Conservation (phyloP, 768 basidiomycete species). For the Phlebiopsis gigantea region DNA sequence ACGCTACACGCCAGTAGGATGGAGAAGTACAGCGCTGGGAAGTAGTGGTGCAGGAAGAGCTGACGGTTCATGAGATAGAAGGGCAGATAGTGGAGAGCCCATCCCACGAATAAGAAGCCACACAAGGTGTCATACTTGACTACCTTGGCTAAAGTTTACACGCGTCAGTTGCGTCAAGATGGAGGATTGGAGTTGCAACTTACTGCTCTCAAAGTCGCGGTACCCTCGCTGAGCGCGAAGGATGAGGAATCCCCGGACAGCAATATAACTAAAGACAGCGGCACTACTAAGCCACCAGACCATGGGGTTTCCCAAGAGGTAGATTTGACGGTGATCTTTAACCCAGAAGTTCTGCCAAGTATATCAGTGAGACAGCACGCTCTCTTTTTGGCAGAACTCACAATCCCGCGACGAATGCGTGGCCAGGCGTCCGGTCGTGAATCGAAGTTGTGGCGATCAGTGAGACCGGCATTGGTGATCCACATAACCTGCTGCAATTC, state of each 20-base stretch:
- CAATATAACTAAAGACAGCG: constrained; percentile 61
- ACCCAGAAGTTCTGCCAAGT: constrained; percentile 90
- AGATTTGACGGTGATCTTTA: constrained; percentile 92
- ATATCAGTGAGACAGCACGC: not conserved
- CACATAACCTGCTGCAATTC: constrained; percentile 96
- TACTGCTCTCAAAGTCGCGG: constrained; percentile 89
- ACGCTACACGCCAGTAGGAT: constrained; percentile 69
- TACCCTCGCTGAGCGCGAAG: constrained; percentile 88
- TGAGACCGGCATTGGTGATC: constrained; percentile 93
- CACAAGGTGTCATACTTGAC: constrained; percentile 90
- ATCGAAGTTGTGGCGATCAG: constrained; percentile 92
- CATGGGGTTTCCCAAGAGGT: constrained; percentile 90
- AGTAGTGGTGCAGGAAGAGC: constrained; percentile 96
- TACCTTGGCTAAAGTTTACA: constrained; percentile 56
- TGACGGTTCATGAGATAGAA: constrained; percentile 98
- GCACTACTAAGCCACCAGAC: constrained; percentile 87
- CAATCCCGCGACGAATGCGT: constrained; percentile 85
- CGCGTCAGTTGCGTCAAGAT: not conserved
- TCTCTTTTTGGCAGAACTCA: constrained; percentile 36
- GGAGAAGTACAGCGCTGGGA: constrained; percentile 95
- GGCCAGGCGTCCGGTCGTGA: constrained; percentile 94
- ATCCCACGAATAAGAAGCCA: constrained; percentile 88
- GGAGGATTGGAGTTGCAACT: constrained; percentile 24
- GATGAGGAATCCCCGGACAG: constrained; percentile 72
- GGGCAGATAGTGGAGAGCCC: constrained; percentile 90